Percentiles rank a stretch among this genome's conserved stretches.
Conservation (phyloP, 2,329 filamentous ascomycete species). For the Coniosporium uncinatum region DNA sequence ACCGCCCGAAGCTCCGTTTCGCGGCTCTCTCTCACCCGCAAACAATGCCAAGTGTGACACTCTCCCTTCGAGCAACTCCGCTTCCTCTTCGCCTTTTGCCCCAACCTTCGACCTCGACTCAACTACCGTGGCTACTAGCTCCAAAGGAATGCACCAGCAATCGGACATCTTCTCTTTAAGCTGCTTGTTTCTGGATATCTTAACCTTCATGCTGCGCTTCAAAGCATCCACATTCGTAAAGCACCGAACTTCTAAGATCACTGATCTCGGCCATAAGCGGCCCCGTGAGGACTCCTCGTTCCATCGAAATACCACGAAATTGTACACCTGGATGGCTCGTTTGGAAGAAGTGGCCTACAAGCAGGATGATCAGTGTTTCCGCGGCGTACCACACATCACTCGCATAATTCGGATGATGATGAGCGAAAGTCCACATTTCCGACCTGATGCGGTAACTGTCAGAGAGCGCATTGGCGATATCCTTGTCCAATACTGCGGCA, state of each 20-base stretch:
- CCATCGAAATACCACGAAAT: slow-evolving; percentile 63
- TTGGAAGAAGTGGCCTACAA: slow-evolving; percentile 52
- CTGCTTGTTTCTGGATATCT: slow-evolving; percentile 66
- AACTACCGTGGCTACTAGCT: slow-evolving; percentile 15
- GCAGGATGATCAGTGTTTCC: slow-evolving; percentile 26
- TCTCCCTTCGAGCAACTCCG: not conserved
- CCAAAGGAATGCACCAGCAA: slow-evolving; percentile 32
- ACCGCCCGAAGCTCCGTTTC: too few species aligned
- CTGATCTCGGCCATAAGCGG: slow-evolving; percentile 29
- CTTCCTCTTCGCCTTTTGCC: slow-evolving; percentile 19
- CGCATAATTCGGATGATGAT: slow-evolving; percentile 35
- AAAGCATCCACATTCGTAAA: slow-evolving; percentile 59
- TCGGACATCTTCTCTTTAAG: slow-evolving; percentile 69
- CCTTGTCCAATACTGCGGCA: not conserved
- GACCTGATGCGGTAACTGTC: slow-evolving; percentile 33
- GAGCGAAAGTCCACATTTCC: slow-evolving; percentile 26
- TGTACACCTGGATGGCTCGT: slow-evolving; percentile 61
- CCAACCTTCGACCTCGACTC: slow-evolving; percentile 28
- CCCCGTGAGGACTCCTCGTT: slow-evolving; percentile 62
- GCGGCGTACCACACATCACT: slow-evolving; percentile 32
- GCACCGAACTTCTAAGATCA: slow-evolving; percentile 61
- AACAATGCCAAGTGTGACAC: not conserved
- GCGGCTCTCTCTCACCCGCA: too few species aligned
- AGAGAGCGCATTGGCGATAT: slow-evolving; percentile 20
- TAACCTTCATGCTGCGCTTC: slow-evolving; percentile 65